A percentile compares a stretch with the other conserved stretches of the same genome.
phyloP scores from a whole-genome alignment of 1,284 basidiomycete genomes.

The Cutaneotrichosporon cavernicola region DNA sequence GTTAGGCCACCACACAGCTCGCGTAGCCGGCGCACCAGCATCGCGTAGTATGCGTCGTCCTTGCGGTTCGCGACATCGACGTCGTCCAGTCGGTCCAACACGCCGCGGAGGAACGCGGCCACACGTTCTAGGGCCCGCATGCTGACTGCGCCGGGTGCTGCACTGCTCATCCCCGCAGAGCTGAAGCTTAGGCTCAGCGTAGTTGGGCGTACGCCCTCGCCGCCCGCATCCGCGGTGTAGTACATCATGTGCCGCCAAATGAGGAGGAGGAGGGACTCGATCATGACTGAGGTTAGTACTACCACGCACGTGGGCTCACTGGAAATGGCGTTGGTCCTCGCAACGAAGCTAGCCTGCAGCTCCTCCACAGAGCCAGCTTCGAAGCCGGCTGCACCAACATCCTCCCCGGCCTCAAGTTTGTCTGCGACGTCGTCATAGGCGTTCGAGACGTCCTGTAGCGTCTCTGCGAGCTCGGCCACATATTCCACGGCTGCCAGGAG shows the following conservation, averaged over 20 bases:
- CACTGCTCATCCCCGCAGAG: conserved; percentile 21
- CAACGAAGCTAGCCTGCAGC: conserved; percentile 19
- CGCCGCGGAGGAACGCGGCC: conserved; percentile 42
- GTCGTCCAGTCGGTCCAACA: conserved; percentile 48
- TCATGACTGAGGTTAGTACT: conserved; percentile 58
- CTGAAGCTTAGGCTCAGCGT: conserved; percentile 37
- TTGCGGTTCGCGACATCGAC: conserved; percentile 40
- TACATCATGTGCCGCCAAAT: conserved; percentile 77
- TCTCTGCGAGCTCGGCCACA: conserved; percentile 39
- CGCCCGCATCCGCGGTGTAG: conserved; percentile 52
- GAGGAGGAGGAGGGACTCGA: conserved; percentile 79
- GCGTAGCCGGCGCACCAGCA: conserved; percentile 46
- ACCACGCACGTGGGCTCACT: conserved; percentile 4
- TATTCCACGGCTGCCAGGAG: conserved; percentile 36
- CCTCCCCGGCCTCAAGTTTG: conserved; percentile 30
- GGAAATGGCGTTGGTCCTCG: conserved; percentile 17
- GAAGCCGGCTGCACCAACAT: conserved; percentile 20
- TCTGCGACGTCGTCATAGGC: conserved; percentile 39
- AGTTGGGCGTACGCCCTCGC: conserved; percentile 33
- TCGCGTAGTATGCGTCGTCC: conserved; percentile 42
- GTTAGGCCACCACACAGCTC: conserved; percentile 44
- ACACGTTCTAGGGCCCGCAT: conserved; percentile 41
- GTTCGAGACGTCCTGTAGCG: conserved; percentile 31
- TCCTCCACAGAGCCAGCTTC: conserved; percentile 20
- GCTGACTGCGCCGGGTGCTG: conserved; percentile 17